Evolutionary conservation across 306 rosid species (phyloP), one percentile per base, ranked within the genome.

Genomic region (Fagus crenata): DNA sequence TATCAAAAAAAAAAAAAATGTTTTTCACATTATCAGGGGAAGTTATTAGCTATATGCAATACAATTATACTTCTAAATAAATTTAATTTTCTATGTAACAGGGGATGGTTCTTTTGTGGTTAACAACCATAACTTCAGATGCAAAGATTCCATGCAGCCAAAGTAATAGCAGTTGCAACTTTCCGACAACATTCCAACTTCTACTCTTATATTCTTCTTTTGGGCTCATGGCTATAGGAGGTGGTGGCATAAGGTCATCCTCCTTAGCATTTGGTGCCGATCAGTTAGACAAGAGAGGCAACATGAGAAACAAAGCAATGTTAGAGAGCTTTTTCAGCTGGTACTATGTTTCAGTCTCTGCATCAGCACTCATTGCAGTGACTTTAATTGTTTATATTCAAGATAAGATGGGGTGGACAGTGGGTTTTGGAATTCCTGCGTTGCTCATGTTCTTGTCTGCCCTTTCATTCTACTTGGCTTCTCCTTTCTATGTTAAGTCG

Each of bases 381-480:
- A 40, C 82, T 12, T 28, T 71, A 15, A 28, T 77, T 2, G 82
- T 73, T 13, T 82, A 82, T 49, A 49, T 82, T 65, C 85, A 82
- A 59, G 82, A 82, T 14, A 63, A 60, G 4, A 6, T 72, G 71
- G 85, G 85, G 11, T 82, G 85, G 85, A 59, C 7, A 0, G n/a
- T 82, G 67, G 85, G 85, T 4, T 82, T 82, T 68, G 85, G 85
- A 36, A 37, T 82, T n/a, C 82, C 85, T 58, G 72, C 9, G 12
- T 2, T 17, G 9, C 67, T 73, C 8, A 82, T 82, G 85, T 73
- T 73, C 55, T 39, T 82, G 13, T 55, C 82, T 9, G 13, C 40
- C 3, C 1, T 72, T 9, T 17, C 41, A 13, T 82, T 82, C 53
- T 35, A 77, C 49, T 32, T 61, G 22, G 85, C 75, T 41, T 82